Evolutionary conservation across 2,329 filamentous ascomycete species (phyloP).

Genomic region (Xylariaceae sp.): DNA sequence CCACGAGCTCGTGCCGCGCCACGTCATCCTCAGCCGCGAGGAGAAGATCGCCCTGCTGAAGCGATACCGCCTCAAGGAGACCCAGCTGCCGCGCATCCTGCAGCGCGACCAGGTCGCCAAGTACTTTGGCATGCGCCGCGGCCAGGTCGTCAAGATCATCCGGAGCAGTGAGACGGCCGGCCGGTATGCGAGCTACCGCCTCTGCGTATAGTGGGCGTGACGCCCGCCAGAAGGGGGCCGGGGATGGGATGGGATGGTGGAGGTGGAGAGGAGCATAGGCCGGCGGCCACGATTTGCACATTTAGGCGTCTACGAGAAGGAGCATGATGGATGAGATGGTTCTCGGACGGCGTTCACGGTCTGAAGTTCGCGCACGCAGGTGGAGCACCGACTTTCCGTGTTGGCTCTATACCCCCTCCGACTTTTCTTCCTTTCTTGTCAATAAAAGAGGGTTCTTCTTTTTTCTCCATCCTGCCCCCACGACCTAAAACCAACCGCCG

Average conservation of each 20-base stretch:
- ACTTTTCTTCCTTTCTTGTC: too few species aligned
- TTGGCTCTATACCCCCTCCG: background rate
- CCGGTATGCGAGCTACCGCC: conserved; percentile 87
- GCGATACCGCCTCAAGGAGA: conserved; percentile 94
- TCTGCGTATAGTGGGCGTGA: conserved; percentile 46
- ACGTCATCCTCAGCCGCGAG: conserved; percentile 80
- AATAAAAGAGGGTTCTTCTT: too few species aligned
- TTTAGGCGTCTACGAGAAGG: conserved; percentile 15
- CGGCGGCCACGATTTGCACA: conserved; percentile 5
- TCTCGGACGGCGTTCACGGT: conserved; percentile 14
- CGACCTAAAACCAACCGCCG: too few species aligned
- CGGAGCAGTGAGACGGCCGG: conserved; percentile 91
- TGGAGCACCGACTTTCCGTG: too few species aligned
- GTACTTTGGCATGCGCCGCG: conserved; percentile 82
- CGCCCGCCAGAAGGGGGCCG: conserved; percentile 1
- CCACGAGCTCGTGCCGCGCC: conserved; percentile 92
- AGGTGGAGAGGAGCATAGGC: conserved; percentile 5
- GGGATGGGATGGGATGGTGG: conserved; percentile 5
- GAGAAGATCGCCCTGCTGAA: conserved; percentile 83
- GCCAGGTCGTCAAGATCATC: conserved; percentile 98
- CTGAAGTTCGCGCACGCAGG: too few species aligned
- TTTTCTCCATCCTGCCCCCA: too few species aligned
- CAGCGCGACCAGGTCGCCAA: conserved; percentile 86
- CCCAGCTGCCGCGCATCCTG: conserved; percentile 87
- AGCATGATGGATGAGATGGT: conserved; percentile 12